Conservation (phyloP, 1,284 basidiomycete species). For the Malassezia cuniculi region DNA sequence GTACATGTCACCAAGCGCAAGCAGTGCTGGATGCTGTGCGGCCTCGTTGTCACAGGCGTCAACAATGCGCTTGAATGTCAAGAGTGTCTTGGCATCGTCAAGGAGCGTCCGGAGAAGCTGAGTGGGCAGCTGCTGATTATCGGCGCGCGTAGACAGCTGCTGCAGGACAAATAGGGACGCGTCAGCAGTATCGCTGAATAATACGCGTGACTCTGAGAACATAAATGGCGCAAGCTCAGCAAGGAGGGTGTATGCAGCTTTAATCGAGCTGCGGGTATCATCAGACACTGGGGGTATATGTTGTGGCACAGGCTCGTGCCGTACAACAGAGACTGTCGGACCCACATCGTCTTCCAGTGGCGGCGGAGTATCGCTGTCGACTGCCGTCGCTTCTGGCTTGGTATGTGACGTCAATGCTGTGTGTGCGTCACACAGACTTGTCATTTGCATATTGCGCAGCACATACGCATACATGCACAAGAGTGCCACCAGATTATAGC, state of each 20-base stretch:
- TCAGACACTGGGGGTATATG: no score
- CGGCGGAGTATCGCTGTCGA: no score
- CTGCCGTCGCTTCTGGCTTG: no score
- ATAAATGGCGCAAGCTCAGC: constrained; percentile 1
- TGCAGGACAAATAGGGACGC: constrained; percentile 8
- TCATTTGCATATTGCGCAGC: no score
- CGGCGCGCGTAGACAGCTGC: not conserved
- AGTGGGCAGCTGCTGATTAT: not conserved
- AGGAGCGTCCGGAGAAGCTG: constrained; percentile 3
- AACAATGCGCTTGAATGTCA: not conserved
- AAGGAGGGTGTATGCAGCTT: not conserved
- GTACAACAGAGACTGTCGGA: no score
- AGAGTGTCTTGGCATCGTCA: not conserved
- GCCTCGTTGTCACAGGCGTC: not conserved
- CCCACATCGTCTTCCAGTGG: no score
- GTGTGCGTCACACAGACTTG: no score
- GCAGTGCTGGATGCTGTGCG: not conserved
- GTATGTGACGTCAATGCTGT: no score
- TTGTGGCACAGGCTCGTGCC: no score
- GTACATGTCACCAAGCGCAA: constrained; percentile 7
- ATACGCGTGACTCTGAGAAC: not conserved
- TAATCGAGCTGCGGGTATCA: no score
- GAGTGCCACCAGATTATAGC: not conserved
- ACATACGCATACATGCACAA: no score
- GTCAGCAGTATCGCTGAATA: not conserved